Percentiles rank a stretch among this genome's conserved stretches.
Conservation (phyloP, 169 alveolate genomes). For the Plasmodium coatneyi region DNA sequence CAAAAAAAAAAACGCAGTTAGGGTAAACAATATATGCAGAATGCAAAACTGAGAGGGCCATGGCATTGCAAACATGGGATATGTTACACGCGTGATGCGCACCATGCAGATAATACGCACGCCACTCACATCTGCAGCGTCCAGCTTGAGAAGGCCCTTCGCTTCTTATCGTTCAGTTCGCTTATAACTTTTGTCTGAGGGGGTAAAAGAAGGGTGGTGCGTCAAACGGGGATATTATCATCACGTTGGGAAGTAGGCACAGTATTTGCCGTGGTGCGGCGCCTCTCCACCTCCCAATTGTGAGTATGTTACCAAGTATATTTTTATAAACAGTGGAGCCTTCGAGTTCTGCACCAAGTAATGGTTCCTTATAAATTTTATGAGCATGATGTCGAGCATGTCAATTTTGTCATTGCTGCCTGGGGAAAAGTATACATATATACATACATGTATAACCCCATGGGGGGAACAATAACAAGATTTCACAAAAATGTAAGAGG, state of each 20-base stretch:
- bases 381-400: conserved; percentile 71
- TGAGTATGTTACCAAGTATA: conserved; percentile 41
- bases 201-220: neutral
- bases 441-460: neutral
- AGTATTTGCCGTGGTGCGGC: neutral
- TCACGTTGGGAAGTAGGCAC: neutral
- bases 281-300: neutral
- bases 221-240: neutral
- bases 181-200: conserved; percentile 66
- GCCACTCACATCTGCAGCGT: conserved; percentile 60
- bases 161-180: conserved; percentile 58
- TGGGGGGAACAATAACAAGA: neutral
- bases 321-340: conserved; percentile 59
- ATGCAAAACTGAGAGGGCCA: neutral
- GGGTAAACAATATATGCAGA: neutral
- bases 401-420: conserved; percentile 68
- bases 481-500: neutral
- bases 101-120: neutral
- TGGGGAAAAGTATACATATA: neutral
- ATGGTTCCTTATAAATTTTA: conserved; percentile 53
- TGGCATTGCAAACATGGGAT: neutral
- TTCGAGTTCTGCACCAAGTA: conserved; percentile 33
- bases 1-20: neutral
- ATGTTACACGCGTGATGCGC: neutral
- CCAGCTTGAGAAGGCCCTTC: conserved; percentile 75